Conservation (phyloP, 1,139 yeast genomes). For the Blastobotrys petasosporus region DNA sequence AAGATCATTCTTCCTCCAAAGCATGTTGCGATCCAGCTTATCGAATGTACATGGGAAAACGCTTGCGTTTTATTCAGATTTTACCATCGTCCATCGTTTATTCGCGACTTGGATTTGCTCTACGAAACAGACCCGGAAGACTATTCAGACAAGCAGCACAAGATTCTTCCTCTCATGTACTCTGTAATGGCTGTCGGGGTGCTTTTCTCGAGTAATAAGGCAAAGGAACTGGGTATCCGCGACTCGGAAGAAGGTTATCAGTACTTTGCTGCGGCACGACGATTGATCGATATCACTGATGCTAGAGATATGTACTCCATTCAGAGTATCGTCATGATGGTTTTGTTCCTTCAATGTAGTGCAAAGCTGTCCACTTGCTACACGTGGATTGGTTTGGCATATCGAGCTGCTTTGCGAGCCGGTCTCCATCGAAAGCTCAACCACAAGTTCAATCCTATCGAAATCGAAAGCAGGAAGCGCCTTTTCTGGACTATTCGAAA, state of each 20-base stretch:
- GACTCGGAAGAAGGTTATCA: conserved; percentile 63
- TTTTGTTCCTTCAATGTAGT: conserved; percentile 80
- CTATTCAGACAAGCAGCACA: conserved; percentile 68
- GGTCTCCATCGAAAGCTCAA: conserved; percentile 78
- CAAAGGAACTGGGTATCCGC: conserved; percentile 37
- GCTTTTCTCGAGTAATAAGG: conserved; percentile 45
- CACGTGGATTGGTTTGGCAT: conserved; percentile 86
- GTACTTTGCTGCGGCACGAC: conserved; percentile 77
- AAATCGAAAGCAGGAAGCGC: conserved; percentile 77
- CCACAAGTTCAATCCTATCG: conserved; percentile 70
- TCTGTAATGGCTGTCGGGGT: conserved; percentile 70
- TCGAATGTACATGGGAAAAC: conserved; percentile 75
- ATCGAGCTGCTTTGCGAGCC: conserved; percentile 78
- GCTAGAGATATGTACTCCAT: conserved; percentile 57
- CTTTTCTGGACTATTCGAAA: conserved; percentile 85
- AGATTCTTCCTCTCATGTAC: conserved; percentile 72
- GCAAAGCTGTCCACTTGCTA: conserved; percentile 88
- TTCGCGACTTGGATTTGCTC: conserved; percentile 50
- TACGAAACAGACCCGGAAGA: conserved; percentile 63
- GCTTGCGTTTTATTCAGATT: conserved; percentile 82
- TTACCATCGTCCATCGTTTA: conserved; percentile 75
- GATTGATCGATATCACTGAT: conserved; percentile 63
- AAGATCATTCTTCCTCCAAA: conserved; percentile 71
- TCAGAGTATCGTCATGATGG: conserved; percentile 62
- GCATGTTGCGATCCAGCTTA: conserved; percentile 62